Evolutionary conservation across 495 filamentous ascomycete genomes (phyloP).

Genomic region (Sabuloglossum arenarium): DNA sequence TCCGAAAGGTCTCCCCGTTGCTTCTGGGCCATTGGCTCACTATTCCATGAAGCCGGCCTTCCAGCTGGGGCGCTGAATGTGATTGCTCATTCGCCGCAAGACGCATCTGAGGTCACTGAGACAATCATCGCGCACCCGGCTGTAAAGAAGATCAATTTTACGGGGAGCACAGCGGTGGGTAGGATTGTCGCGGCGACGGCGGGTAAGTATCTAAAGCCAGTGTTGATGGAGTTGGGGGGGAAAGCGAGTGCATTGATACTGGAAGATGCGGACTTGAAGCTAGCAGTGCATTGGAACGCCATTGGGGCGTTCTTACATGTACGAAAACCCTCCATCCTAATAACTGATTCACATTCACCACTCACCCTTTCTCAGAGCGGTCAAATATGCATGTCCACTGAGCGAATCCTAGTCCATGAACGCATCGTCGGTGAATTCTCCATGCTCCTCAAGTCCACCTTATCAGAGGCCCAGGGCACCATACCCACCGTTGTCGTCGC

Average conservation of each 20-base stretch:
- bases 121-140: conserved; percentile 31
- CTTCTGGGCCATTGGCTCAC: conserved; percentile 48
- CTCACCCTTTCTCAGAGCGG: conserved; percentile 27
- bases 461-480: conserved; percentile 27
- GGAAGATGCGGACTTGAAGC: conserved; percentile 40
- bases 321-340: conserved; percentile 16
- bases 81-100: conserved; percentile 27
- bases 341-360: conserved; percentile 3
- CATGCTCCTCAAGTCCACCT: conserved; percentile 30
- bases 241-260: conserved; percentile 44
- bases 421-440: conserved; percentile 45
- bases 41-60: conserved; percentile 16
- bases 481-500: conserved; percentile 37
- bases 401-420: conserved; percentile 67
- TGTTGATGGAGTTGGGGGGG: conserved; percentile 47
- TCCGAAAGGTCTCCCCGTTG: conserved; percentile 56
- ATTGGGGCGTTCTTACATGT: conserved; percentile 31
- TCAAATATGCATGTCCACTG: conserved; percentile 86
- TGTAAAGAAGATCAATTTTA: conserved; percentile 48
- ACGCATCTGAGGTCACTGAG: conserved; percentile 32
- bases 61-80: conserved; percentile 38
- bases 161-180: conserved; percentile 37
- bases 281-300: conserved; percentile 30
- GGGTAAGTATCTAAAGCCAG: conserved; percentile 43
- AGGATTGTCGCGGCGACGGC: conserved; percentile 34